These are phyloP conservation scores for Lasiodiplodia citricola DNA, from an alignment of 2,329 filamentous ascomycete genomes.

Conservation along the genomic window DNA sequence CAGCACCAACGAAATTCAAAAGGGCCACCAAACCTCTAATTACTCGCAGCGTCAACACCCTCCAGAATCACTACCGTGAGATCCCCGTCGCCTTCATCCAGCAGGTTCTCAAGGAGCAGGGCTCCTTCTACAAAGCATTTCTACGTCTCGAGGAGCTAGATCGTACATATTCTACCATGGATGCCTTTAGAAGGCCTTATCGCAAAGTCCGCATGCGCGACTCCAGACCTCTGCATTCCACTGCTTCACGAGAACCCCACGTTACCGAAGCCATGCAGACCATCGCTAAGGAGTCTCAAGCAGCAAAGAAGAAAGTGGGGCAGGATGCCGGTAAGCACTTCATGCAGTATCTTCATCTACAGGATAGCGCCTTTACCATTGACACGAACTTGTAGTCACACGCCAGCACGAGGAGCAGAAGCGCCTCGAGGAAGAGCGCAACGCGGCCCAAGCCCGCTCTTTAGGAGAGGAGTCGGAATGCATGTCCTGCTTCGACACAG, in stretches of 20 bases:
- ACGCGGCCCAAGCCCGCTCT: conserved; percentile 36
- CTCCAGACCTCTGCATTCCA: neutral
- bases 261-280: conserved; percentile 16
- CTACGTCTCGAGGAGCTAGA: conserved; percentile 39
- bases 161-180: conserved; percentile 41
- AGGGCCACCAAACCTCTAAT: neutral
- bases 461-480: conserved; percentile 65
- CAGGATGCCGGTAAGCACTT: conserved; percentile 32
- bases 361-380: conserved; percentile 22
- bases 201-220: conserved; percentile 29
- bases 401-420: conserved; percentile 35
- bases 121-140: conserved; percentile 48
- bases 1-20: neutral
- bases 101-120: conserved; percentile 35
- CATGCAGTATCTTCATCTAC: neutral
- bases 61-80: conserved; percentile 50
- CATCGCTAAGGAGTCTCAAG: conserved; percentile 19
- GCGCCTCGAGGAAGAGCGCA: conserved; percentile 41
- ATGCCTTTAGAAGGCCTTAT: conserved; percentile 32
- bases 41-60: conserved; percentile 35
- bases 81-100: conserved; percentile 45
- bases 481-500: conserved; percentile 73
- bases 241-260: neutral
- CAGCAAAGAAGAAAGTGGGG: conserved; percentile 38
- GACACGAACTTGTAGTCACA: conserved; percentile 30